Conservation (phyloP, 805 yeast genomes). For the Teunomyces panamensis region DNA sequence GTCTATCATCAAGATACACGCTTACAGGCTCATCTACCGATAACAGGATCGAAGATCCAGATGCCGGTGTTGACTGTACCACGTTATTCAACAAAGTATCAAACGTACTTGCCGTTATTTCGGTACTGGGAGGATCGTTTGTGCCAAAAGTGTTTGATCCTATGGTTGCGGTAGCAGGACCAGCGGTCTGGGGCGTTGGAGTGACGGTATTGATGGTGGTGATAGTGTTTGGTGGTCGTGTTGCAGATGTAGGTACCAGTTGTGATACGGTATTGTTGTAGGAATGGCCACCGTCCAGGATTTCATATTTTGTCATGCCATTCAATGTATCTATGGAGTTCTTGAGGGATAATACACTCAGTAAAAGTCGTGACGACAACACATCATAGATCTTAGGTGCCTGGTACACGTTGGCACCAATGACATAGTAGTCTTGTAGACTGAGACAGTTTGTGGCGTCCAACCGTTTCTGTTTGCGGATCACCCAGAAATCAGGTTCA, state of each 20-base stretch:
- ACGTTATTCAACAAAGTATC: slow-evolving; percentile 30
- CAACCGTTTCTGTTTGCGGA: slow-evolving; percentile 73
- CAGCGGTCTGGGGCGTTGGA: slow-evolving; percentile 15
- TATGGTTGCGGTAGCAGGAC: slow-evolving; percentile 9
- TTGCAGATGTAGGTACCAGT: slow-evolving; percentile 7
- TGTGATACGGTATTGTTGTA: slow-evolving; percentile 14
- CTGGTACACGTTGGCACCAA: slow-evolving; percentile 91
- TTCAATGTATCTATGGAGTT: slow-evolving; percentile 32
- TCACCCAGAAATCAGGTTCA: slow-evolving; percentile 93
- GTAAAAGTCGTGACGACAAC: slow-evolving; percentile 61
- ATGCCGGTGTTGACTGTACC: slow-evolving; percentile 10
- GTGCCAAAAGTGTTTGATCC: slow-evolving; percentile 9
- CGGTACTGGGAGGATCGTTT: slow-evolving; percentile 13
- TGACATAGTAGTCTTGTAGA: slow-evolving; percentile 77
- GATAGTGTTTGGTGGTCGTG: slow-evolving; percentile 6
- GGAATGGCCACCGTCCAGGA: slow-evolving; percentile 35
- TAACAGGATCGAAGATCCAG: slow-evolving; percentile 5
- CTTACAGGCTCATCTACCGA: slow-evolving; percentile 14
- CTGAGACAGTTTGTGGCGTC: slow-evolving; percentile 50
- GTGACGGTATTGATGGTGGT: not conserved
- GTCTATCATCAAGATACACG: slow-evolving; percentile 37
- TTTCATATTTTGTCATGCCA: slow-evolving; percentile 29
- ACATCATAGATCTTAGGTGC: slow-evolving; percentile 77
- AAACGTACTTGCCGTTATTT: slow-evolving; percentile 28
- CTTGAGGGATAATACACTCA: slow-evolving; percentile 34